phyloP scores from a whole-genome alignment of 306 rosid species.

The Ochetophila trinervis region DNA sequence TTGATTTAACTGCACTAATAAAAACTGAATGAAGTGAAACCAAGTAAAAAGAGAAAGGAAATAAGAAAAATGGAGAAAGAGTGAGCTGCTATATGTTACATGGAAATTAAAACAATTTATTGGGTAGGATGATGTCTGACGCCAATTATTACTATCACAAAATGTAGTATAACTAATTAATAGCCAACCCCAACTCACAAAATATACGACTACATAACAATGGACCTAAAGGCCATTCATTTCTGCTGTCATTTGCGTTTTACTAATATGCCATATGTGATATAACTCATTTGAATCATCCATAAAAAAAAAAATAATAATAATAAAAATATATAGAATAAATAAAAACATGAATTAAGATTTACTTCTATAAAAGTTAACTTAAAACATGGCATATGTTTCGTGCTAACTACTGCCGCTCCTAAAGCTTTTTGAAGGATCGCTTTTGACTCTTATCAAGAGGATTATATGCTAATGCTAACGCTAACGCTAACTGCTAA shows the following conservation, averaged over 20 bases:
- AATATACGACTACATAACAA: not conserved
- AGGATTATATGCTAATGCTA: not conserved
- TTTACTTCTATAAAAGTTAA: not conserved
- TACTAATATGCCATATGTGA: not conserved
- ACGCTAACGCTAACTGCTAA: not conserved
- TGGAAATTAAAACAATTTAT: slow-evolving; percentile 2
- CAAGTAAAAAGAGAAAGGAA: too few relatives aligned
- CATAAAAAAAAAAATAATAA: not conserved
- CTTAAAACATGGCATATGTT: not conserved
- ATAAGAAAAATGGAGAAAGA: too few relatives aligned
- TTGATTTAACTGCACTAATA: slow-evolving; percentile 15
- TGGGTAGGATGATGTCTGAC: not conserved
- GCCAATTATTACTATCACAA: not conserved
- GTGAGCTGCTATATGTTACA: slow-evolving; percentile 1
- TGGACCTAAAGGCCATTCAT: slow-evolving; percentile 6
- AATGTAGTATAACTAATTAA: not conserved
- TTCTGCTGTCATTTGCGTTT: not conserved
- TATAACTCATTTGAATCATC: not conserved
- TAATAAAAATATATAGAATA: not conserved
- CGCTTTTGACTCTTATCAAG: too few relatives aligned
- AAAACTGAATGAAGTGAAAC: slow-evolving; percentile 14
- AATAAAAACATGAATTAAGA: not conserved
- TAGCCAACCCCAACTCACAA: not conserved
- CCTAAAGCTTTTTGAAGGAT: too few relatives aligned
- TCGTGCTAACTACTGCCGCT: not conserved